Base-by-base conservation (phyloP, 768 basidiomycete genomes). In the Suillus fuscotomentosus region DNA sequence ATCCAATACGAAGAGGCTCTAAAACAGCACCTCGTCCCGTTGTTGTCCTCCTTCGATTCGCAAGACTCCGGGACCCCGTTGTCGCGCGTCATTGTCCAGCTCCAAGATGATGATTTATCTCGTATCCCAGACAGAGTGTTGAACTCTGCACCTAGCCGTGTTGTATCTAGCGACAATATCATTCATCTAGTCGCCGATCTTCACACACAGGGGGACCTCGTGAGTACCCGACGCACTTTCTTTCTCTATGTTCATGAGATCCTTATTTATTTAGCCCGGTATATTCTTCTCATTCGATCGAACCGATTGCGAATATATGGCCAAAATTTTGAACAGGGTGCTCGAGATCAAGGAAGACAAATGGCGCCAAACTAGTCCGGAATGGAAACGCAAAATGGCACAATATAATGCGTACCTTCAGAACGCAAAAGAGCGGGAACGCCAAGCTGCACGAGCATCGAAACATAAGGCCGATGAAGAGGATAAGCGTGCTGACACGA, bases 201-300 rank as follows among this genome's bases (percentile, higher is more conserved):
- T 24, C 81, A 90, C 68, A 76, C 71, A 2, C 74, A 74, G 56
- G 82, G 80, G 4, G 78, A 87, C 65, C 78, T 91, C 42, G 88
- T 89, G 68, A 70, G 87, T 76, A 7, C 13, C 39, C 36, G 47
- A 7, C 54, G 56, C 13, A 38, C 39, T 60, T 57, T 45, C 34
- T 38, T 57, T 22, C 10, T 22, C 4, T 39, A 11, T 43, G 3
- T 47, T 22, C 36, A 20, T 63, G 31, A 20, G 42, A 55, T 61
- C 53, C 34, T 59, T 17, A 13, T 41, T 41, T 22, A 11, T 48
- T 0, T 61, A 88, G 87, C 88, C 88, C 4, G 89, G 88, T 0
- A 83, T 91, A 14, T 72, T 91, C 24, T 91, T 91, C 77, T 83
- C 79, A 61, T 89, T 91, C 68, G 86, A 89, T 67, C 82, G 89